Conservation (phyloP, 208 protist genomes). For the Acanthamoeba castellanii region DNA sequence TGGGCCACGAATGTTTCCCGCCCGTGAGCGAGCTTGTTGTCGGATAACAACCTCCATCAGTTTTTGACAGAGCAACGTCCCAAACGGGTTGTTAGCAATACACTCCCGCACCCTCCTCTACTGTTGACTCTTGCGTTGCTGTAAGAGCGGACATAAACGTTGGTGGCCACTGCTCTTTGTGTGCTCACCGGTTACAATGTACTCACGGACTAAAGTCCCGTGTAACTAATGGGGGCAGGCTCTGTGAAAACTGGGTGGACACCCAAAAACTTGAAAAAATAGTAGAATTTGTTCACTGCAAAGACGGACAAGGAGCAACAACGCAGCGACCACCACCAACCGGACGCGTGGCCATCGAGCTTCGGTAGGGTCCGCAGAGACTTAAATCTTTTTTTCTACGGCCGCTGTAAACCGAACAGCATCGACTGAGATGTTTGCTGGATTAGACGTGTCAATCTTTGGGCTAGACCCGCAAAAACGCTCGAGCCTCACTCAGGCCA, state of each 20-base stretch:
- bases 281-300: not conserved
- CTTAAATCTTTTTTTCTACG: not conserved
- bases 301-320: not conserved
- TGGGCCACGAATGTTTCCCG: conserved; percentile 43
- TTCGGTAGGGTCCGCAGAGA: not conserved
- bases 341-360: not conserved
- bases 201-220: not conserved
- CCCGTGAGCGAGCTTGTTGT: not conserved
- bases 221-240: not conserved
- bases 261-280: conserved; percentile 25
- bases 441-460: conserved; percentile 40
- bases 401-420: not conserved
- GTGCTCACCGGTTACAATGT: too few relatives aligned
- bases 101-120: too few relatives aligned
- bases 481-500: not conserved
- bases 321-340: not conserved
- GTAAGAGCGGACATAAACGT: too few relatives aligned
- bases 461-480: conserved; percentile 68
- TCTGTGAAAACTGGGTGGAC: not conserved
- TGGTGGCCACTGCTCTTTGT: too few relatives aligned
- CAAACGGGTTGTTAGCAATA: too few relatives aligned
- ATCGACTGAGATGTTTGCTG: conserved; percentile 45
- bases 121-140: too few relatives aligned
- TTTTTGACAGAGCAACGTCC: too few relatives aligned
- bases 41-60: too few relatives aligned